Base-by-base conservation (phyloP, 768 basidiomycete species). In the Mycena crocata region DNA sequence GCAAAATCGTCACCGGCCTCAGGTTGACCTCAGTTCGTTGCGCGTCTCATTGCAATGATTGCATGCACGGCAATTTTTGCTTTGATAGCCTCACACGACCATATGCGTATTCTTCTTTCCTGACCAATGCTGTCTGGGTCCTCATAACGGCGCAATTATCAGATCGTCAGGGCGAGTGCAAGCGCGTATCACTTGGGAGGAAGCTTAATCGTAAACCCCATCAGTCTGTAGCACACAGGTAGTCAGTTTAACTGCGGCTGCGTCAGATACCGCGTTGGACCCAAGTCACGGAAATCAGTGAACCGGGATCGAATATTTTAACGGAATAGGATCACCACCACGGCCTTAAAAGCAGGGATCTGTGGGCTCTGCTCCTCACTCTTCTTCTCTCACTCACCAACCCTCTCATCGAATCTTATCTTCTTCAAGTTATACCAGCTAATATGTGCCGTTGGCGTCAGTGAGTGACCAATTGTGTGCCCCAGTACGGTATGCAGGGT, bases 371-470 rank as follows among this genome's bases (percentile, higher is more conserved):
- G 23, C 68, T 62, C 30, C 24, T 48, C 14, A 24, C 46, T 48
- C 28, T 49, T 67, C 32, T 50, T 32, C 70, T 56, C 26, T 59
- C 58, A 52, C 34, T 56, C 35, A 57, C 39, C 32, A 32, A 54
- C 63, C 62, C 51, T 50, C 72, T 66, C 58, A 48, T 56, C 49
- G 34, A 34, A 59, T 14, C 8, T 58, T 45, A 62, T 39, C 48
- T 55, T 26, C 67, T 51, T 59, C 46, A 59, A 65, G 58, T 30
- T 21, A 49, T 19, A 40, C 62, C 59, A 50, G 49, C 56, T 55
- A 76, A 35, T 19, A 88, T 89, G 87, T 89, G 87, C 76, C 80
- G 79, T 72, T 82, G 78, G 73, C 85, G 87, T 78, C 86, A 83
- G 87, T 89, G 71, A 76, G 85, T 82, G n/a, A n/a, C n/a, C n/a